Conservation (phyloP, 306 rosid species). For the Hippophae rhamnoides region DNA sequence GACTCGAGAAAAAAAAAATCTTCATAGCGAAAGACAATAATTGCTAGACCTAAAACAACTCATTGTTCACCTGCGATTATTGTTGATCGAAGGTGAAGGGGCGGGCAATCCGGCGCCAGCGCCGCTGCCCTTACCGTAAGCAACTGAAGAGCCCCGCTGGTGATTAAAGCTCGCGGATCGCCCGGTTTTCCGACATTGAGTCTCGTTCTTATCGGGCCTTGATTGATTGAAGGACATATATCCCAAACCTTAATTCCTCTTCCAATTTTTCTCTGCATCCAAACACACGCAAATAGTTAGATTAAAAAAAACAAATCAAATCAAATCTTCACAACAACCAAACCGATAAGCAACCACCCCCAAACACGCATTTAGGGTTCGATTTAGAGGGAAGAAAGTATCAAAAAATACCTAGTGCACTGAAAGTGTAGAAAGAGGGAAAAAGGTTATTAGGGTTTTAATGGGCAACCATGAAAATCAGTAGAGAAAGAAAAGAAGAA, state of each 20-base stretch:
- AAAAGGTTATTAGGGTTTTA: conserved; percentile 49
- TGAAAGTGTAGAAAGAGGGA: conserved; percentile 16
- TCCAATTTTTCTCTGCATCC: conserved; percentile 31
- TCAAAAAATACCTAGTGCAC: conserved; percentile 37
- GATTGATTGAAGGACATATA: conserved; percentile 99
- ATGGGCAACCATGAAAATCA: conserved; percentile 25
- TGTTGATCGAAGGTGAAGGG: conserved; percentile 48
- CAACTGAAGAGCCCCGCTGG: conserved; percentile 52
- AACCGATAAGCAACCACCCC: neutral
- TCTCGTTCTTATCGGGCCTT: conserved; percentile 73
- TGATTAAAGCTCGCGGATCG: conserved; percentile 73
- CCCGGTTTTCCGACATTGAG: conserved; percentile 47
- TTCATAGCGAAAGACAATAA: conserved; percentile 1
- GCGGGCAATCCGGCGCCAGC: conserved; percentile 53
- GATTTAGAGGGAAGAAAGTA: neutral
- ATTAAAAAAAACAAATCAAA: conserved; percentile 4
- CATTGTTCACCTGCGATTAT: conserved; percentile 44
- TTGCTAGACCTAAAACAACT: neutral
- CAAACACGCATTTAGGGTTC: conserved; percentile 1
- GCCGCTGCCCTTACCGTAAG: conserved; percentile 57
- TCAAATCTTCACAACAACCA: neutral
- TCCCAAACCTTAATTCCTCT: conserved; percentile 42
- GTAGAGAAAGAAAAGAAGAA: neutral
- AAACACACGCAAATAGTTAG: conserved; percentile 25
- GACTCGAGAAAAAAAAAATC: too few species aligned